These are phyloP conservation scores for Alternaria burnsii DNA, from an alignment of 2,329 filamentous ascomycete species.

Conservation along the genomic window DNA sequence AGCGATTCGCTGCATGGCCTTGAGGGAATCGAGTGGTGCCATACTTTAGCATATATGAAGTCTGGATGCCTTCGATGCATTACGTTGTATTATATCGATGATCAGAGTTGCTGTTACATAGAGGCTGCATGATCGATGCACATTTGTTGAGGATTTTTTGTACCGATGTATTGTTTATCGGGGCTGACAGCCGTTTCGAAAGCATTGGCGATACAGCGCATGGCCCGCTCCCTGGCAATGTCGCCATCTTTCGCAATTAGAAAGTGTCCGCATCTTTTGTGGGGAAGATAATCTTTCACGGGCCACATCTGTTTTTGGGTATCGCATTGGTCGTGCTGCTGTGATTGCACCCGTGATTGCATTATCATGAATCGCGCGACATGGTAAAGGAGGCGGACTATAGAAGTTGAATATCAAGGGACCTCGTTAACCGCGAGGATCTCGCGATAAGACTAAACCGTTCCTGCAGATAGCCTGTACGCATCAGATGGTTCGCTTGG, in stretches of 20 bases:
- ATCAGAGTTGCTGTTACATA: background rate
- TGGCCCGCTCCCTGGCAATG: constrained; percentile 28
- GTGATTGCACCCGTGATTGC: constrained; percentile 12
- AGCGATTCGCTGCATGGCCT: constrained; percentile 14
- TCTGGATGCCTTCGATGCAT: constrained; percentile 5
- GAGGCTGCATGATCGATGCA: constrained; percentile 1
- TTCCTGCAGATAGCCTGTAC: constrained; percentile 36
- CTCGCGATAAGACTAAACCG: constrained; percentile 27
- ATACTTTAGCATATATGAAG: constrained; percentile 6
- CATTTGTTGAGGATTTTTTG: background rate
- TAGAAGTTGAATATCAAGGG: constrained; percentile 13
- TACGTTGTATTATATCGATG: constrained; percentile 3
- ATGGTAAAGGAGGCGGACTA: constrained; percentile 10
- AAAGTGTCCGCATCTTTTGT: constrained; percentile 34
- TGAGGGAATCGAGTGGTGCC: constrained; percentile 10
- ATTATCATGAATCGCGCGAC: constrained; percentile 19
- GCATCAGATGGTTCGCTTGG: constrained; percentile 26
- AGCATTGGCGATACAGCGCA: constrained; percentile 16
- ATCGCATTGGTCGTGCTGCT: constrained; percentile 10
- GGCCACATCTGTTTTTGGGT: constrained; percentile 26
- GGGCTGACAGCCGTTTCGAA: constrained; percentile 14
- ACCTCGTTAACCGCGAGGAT: constrained; percentile 19
- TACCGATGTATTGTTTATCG: constrained; percentile 3
- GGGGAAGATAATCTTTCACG: constrained; percentile 27
- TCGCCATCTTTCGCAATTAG: constrained; percentile 33